Evolutionary conservation across 140 eudicot genomes (phyloP), one percentile per base, ranked within the genome.

Genomic region (Eryngium alpinum): DNA sequence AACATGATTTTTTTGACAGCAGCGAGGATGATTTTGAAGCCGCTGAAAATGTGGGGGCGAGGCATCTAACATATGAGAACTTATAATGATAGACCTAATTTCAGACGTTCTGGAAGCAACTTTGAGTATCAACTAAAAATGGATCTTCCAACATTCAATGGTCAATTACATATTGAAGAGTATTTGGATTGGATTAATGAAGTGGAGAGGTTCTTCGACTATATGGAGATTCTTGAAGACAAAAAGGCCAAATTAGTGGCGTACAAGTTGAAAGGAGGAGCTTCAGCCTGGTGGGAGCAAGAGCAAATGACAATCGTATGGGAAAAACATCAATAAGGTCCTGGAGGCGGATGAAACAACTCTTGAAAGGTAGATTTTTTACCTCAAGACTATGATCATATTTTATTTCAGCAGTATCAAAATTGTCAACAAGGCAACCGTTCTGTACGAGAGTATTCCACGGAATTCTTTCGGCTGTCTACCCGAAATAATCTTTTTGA

Each of bases 161-260:
- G 80, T 31, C 22, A 51, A 28, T 77, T 77, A 65, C 29, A 56
- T 24, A 77, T 77, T 10, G 71, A 77, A 52, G 81, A 77, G 11
- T 77, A 27, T 38, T n/a, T 77, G 38, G 81, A 77, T 56, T 77
- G 81, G 81, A 6, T 77, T 52, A 56, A 24, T 21, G 62, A 75
- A 38, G 66, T 77, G 21, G 65, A 53, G 16, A 65, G 33, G 70
- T 53, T 77, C 25, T 77, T 53, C 67, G 70, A 77, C n/a, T 56
- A 53, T 77, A 77, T 77, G 81, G 81, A 77, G 5, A 78, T 56
- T 6, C 38, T 22, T 24, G 57, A 60, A 38, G 81, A 21, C 24
- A 78, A 62, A 44, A 78, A 62, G 81, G 81, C 60, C 32, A 31
- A 62, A 38, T 57, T 25, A 24, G 71, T 77, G 22, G 71, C 69